A percentile compares a stretch with the other conserved stretches of the same genome.
Evolutionary conservation across 257 asterid species (phyloP).

Genomic region (Solanum chilense): DNA sequence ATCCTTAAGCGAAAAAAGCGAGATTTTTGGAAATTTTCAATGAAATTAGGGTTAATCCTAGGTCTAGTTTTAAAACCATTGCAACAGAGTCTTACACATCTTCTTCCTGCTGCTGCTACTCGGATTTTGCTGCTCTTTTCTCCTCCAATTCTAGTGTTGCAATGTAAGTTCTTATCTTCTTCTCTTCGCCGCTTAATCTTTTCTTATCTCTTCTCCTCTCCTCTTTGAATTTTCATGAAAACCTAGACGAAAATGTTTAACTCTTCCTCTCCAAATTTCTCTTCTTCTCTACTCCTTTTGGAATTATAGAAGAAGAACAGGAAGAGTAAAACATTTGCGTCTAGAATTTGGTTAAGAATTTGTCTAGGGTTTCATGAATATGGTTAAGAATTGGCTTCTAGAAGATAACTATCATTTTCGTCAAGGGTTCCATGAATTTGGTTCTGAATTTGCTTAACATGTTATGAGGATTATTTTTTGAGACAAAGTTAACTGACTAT

Average conservation of each 20-base stretch:
- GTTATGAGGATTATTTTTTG: too few species aligned
- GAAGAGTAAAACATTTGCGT: too few species aligned
- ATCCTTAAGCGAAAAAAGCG: background rate
- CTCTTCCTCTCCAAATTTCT: background rate
- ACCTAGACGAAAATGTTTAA: background rate
- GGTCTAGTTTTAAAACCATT: background rate
- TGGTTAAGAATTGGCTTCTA: too few species aligned
- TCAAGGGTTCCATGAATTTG: background rate
- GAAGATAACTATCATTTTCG: too few species aligned
- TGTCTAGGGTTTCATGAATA: too few species aligned
- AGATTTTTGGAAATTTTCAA: background rate
- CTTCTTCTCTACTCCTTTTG: background rate
- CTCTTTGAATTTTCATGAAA: background rate
- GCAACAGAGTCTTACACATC: background rate
- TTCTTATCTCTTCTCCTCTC: background rate
- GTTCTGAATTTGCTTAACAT: background rate
- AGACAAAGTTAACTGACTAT: too few species aligned
- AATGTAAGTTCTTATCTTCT: background rate
- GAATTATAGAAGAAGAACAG: background rate
- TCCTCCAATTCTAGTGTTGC: background rate
- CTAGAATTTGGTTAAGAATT: too few species aligned
- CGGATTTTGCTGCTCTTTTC: background rate
- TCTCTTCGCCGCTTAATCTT: background rate
- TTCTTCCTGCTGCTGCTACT: background rate
- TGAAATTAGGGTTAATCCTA: background rate